phyloP scores from a whole-genome alignment of 2,329 filamentous ascomycete species.

The Chaetomium strumarium region DNA sequence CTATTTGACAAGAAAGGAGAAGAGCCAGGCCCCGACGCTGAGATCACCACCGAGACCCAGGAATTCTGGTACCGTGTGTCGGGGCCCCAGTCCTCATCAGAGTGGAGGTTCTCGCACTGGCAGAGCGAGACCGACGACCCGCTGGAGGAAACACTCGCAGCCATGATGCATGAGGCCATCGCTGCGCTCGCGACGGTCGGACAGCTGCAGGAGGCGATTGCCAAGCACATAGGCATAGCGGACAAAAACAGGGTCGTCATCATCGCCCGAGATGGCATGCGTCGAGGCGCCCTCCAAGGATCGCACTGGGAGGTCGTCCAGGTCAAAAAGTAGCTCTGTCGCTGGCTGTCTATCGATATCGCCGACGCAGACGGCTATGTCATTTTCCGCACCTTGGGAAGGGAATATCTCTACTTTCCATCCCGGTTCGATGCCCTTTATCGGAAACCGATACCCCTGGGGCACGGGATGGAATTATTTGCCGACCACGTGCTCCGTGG shows the following conservation, averaged over 20 bases:
- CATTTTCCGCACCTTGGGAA: conserved; percentile 28
- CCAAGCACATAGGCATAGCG: conserved; percentile 22
- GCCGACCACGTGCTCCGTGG: conserved; percentile 10
- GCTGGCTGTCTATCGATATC: conserved; percentile 28
- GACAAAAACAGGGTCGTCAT: conserved; percentile 29
- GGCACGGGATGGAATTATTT: conserved; percentile 16
- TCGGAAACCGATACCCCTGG: background rate
- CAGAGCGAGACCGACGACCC: background rate
- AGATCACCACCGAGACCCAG: background rate
- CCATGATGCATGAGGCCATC: conserved; percentile 19
- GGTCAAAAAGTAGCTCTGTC: conserved; percentile 29
- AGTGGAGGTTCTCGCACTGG: conserved; percentile 18
- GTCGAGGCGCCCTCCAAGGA: conserved; percentile 29
- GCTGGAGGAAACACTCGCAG: conserved; percentile 10
- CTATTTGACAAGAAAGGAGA: conserved; percentile 16
- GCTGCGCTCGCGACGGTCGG: conserved; percentile 27
- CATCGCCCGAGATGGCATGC: conserved; percentile 28
- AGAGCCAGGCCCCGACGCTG: conserved; percentile 1
- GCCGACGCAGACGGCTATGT: conserved; percentile 22
- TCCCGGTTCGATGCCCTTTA: background rate
- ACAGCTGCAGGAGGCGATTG: conserved; percentile 24
- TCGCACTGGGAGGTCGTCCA: conserved; percentile 30
- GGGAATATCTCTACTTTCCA: conserved; percentile 32
- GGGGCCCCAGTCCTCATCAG: too few species aligned
- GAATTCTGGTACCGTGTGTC: conserved; percentile 22